Base-by-base conservation (phyloP, 2,329 filamentous ascomycete species). In the Colletotrichum nymphaeae region DNA sequence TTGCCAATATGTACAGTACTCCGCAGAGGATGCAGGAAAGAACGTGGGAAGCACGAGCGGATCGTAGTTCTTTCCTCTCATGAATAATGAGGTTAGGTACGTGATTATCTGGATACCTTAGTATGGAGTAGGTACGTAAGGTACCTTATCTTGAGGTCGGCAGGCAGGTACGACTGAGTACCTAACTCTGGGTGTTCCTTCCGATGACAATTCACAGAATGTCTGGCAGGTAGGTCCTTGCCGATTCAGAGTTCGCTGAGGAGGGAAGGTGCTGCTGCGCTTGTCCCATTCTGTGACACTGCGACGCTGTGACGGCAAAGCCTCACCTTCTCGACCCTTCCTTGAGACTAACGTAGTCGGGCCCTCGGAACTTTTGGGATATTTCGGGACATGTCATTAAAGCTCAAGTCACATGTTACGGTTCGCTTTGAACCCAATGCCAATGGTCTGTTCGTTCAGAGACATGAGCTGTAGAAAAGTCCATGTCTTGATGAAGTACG, bases 261-360 rank as follows among this genome's bases (percentile, higher is more conserved):
- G 67, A 46, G 57, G 57, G 32, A 37, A 62, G 22, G n/a, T 62
- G 56, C 56, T 56, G 35, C 56, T 37, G 30, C 67, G 71, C 71
- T 73, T 73, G 62, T 65, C 60, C 67, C 60, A 35, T 73, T 66
- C 67, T 62, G 71, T 70, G 42, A 73, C 70, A 56, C 60, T 73
- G 67, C 67, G 49, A 73, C 71, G 67, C 71, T 73, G 67, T 59
- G 67, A 73, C 70, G n/a, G 46, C 28, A 56, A 70, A 46, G 60
- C 70, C 42, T 66, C 56, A 63, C 49, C 67, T 65, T 70, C 32
- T 73, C 56, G 71, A 73, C 30, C 56, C 37, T 63, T 62, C 37
- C 49, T 46, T 35, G 35, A 46, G 58, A 63, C 56, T 58, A 73
- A 58, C 49, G 30, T 37, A 4, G 24, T 37, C 22, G 55, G 24